phyloP scores from a whole-genome alignment of 2,329 filamentous ascomycete species.

The Fusarium temperatum region DNA sequence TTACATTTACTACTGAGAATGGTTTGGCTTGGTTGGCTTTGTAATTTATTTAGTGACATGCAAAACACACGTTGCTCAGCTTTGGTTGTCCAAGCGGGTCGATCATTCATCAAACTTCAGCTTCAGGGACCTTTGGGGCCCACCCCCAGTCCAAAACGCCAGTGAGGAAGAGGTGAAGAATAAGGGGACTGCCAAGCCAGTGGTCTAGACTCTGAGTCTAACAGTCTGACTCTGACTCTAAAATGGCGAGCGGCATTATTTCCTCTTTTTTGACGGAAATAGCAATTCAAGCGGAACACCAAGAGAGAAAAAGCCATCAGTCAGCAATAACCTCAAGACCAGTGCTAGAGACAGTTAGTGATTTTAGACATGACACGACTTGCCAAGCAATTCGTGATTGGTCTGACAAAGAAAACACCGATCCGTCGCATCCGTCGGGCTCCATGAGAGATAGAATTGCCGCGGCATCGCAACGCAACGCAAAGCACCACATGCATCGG shows the following conservation, averaged over 20 bases:
- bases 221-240: not conserved
- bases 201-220: slow-evolving; percentile 25
- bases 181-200: slow-evolving; percentile 25
- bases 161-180: not conserved
- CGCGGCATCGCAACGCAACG: slow-evolving; percentile 4
- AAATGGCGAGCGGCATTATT: not conserved
- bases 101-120: slow-evolving; percentile 9
- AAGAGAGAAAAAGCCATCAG: not conserved
- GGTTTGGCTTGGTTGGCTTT: not conserved
- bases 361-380: not conserved
- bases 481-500: not conserved
- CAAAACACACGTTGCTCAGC: slow-evolving; percentile 5
- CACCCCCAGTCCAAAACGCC: slow-evolving; percentile 18
- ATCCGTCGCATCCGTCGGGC: slow-evolving; percentile 21
- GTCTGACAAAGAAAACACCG: slow-evolving; percentile 27
- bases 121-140: not conserved
- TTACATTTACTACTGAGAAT: not conserved
- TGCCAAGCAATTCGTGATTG: slow-evolving; percentile 16
- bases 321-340: slow-evolving; percentile 13
- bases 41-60: slow-evolving; percentile 1
- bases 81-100: slow-evolving; percentile 14
- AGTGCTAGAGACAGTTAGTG: slow-evolving; percentile 6
- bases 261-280: slow-evolving; percentile 6
- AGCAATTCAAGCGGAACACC: not conserved
- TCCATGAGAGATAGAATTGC: slow-evolving; percentile 14